These are phyloP conservation scores for Chimonanthus praecox DNA, from an alignment of 164 flowering plant genomes.

Conservation along the genomic window DNA sequence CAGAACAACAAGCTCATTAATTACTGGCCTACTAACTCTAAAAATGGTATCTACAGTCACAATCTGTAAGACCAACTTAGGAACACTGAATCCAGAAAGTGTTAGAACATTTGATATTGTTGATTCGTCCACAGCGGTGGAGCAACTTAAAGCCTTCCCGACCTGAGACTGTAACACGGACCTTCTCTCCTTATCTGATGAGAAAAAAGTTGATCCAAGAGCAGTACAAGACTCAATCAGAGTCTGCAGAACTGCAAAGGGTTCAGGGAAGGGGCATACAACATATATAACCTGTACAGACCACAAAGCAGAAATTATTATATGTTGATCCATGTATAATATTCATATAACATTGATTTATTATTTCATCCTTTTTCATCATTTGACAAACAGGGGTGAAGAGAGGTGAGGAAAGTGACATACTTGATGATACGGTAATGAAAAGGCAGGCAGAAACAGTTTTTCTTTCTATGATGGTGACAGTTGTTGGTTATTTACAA, in stretches of 20 bases:
- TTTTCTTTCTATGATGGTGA: too few species aligned
- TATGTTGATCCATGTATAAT: too few species aligned
- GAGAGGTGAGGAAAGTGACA: too few species aligned
- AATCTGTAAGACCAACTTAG: conserved; percentile 84
- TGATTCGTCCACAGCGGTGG: conserved; percentile 78
- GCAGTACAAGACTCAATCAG: conserved; percentile 74
- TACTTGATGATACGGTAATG: too few species aligned
- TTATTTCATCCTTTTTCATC: too few species aligned
- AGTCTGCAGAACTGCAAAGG: conserved; percentile 73
- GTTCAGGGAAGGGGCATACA: conserved; percentile 95
- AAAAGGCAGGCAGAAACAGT: too few species aligned
- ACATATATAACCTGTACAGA: conserved; percentile 79
- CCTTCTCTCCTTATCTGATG: conserved; percentile 72
- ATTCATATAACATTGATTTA: too few species aligned
- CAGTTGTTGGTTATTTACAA: too few species aligned
- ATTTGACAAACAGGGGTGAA: too few species aligned
- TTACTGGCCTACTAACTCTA: conserved; percentile 68
- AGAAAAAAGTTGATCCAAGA: conserved; percentile 56
- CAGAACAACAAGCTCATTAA: conserved; percentile 68
- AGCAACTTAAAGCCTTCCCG: conserved; percentile 66
- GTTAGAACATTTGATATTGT: conserved; percentile 58
- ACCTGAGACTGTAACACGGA: conserved; percentile 61
- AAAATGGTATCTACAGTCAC: conserved; percentile 85
- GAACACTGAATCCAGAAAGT: conserved; percentile 75
- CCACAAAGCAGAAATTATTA: not conserved